Conservation (phyloP, 2,329 filamentous ascomycete genomes). For the Microsporum canis region DNA sequence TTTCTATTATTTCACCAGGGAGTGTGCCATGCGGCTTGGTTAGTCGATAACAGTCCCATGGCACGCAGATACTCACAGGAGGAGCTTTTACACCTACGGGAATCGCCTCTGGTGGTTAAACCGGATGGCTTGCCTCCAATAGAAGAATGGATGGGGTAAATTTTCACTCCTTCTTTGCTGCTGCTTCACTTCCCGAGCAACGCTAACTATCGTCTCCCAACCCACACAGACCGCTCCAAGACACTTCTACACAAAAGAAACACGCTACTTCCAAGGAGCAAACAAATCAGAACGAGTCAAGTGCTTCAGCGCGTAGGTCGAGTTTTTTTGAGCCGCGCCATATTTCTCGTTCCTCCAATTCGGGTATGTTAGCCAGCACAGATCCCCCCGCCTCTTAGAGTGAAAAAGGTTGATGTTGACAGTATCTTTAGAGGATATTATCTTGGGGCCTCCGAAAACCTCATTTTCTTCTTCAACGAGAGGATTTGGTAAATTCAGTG, state of each 20-base stretch:
- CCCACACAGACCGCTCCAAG: slow-evolving; percentile 30
- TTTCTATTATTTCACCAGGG: background rate
- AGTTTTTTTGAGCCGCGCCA: slow-evolving; percentile 35
- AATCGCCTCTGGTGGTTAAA: slow-evolving; percentile 73
- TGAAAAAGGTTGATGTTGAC: background rate
- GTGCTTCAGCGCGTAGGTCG: slow-evolving; percentile 25
- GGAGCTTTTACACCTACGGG: slow-evolving; percentile 60
- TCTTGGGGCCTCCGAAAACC: slow-evolving; percentile 73
- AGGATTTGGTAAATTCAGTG: slow-evolving; percentile 39
- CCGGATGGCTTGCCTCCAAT: slow-evolving; percentile 67
- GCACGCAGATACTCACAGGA: slow-evolving; percentile 60
- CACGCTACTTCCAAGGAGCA: slow-evolving; percentile 26
- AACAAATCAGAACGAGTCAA: slow-evolving; percentile 24
- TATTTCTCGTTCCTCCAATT: slow-evolving; percentile 39
- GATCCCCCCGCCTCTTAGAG: background rate
- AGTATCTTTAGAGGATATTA: slow-evolving; percentile 56
- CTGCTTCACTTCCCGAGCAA: slow-evolving; percentile 2
- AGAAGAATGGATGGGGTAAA: slow-evolving; percentile 95
- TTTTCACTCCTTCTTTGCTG: slow-evolving; percentile 13
- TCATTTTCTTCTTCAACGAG: slow-evolving; percentile 67
- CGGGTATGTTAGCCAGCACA: slow-evolving; percentile 26
- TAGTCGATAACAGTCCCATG: slow-evolving; percentile 20
- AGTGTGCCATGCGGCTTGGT: slow-evolving; percentile 16
- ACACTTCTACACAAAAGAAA: slow-evolving; percentile 32
- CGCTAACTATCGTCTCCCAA: slow-evolving; percentile 13